Evolutionary conservation across 1,139 yeast species (phyloP).

Genomic region (Blastobotrys buckinghamii): DNA sequence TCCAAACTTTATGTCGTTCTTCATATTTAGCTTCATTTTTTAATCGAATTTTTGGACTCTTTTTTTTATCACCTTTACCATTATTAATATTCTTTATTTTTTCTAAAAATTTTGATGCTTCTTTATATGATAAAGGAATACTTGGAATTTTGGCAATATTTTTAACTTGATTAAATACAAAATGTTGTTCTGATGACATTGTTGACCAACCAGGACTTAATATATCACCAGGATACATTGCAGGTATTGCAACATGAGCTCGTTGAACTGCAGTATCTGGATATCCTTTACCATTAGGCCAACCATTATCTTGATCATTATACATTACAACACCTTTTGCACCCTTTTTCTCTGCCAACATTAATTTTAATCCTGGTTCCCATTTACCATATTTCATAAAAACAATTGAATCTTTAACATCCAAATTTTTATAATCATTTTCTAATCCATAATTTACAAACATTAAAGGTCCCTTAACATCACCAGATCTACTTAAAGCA

Average conservation of each 20-base stretch:
- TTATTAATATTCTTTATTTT: slow-evolving; percentile 38
- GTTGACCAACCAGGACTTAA: slow-evolving; percentile 74
- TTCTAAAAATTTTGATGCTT: slow-evolving; percentile 49
- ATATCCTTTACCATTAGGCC: slow-evolving; percentile 34
- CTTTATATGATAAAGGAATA: slow-evolving; percentile 68
- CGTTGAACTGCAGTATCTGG: slow-evolving; percentile 50
- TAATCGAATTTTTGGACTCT: slow-evolving; percentile 35
- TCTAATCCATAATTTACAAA: slow-evolving; percentile 63
- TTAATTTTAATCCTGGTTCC: slow-evolving; percentile 47
- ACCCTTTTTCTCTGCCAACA: slow-evolving; percentile 46
- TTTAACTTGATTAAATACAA: slow-evolving; percentile 44
- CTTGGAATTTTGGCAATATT: slow-evolving; percentile 68
- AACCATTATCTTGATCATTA: slow-evolving; percentile 33
- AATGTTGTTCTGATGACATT: slow-evolving; percentile 28
- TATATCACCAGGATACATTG: slow-evolving; percentile 71
- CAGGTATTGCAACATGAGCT: slow-evolving; percentile 59
- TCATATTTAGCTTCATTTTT: slow-evolving; percentile 46
- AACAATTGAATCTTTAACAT: slow-evolving; percentile 43
- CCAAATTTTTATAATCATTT: slow-evolving; percentile 44
- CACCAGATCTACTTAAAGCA: slow-evolving; percentile 61
- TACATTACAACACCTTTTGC: slow-evolving; percentile 54
- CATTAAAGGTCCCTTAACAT: slow-evolving; percentile 46
- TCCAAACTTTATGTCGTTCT: slow-evolving; percentile 68
- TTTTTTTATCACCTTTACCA: slow-evolving; percentile 33
- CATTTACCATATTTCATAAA: slow-evolving; percentile 57